Evolutionary conservation across 257 asterid species (phyloP).

Genomic region (Salvia rosmarinus): DNA sequence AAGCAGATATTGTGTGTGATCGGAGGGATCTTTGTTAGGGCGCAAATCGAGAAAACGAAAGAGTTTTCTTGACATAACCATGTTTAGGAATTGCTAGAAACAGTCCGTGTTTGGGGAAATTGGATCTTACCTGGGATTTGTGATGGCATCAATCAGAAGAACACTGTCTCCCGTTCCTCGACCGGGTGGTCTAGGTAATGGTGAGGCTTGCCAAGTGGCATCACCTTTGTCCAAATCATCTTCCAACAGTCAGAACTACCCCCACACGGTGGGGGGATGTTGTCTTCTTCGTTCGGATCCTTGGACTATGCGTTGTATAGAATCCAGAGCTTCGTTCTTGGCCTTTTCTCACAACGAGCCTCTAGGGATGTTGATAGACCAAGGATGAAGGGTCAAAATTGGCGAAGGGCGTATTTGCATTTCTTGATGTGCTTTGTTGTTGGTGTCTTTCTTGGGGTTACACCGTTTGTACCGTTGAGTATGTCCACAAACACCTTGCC

Average conservation of each 20-base stretch:
- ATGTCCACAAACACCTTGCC: conserved; percentile 43
- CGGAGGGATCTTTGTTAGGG: conserved; percentile 19
- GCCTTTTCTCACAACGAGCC: conserved; percentile 56
- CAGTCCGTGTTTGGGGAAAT: conserved; percentile 15
- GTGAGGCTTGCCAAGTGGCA: conserved; percentile 60
- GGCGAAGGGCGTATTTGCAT: conserved; percentile 66
- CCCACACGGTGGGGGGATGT: conserved; percentile 36
- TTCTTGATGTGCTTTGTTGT: conserved; percentile 59
- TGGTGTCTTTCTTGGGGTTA: conserved; percentile 62
- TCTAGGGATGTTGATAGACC: conserved; percentile 57
- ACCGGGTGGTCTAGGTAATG: conserved; percentile 49
- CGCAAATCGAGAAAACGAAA: background rate
- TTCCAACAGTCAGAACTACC: conserved; percentile 49
- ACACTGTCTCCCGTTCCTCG: conserved; percentile 67
- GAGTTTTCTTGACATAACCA: conserved; percentile 26
- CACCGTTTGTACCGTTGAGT: conserved; percentile 55
- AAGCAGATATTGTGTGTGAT: conserved; percentile 27
- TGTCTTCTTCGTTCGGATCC: conserved; percentile 48
- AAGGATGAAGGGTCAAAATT: conserved; percentile 58
- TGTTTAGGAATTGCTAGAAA: conserved; percentile 14
- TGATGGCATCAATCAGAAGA: conserved; percentile 81
- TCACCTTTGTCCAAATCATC: conserved; percentile 72
- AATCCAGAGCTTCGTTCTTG: conserved; percentile 48
- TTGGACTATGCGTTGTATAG: conserved; percentile 56
- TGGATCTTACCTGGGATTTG: conserved; percentile 11